Evolutionary conservation across 1,284 basidiomycete genomes (phyloP).

Genomic region (Ganoderma meredithae): DNA sequence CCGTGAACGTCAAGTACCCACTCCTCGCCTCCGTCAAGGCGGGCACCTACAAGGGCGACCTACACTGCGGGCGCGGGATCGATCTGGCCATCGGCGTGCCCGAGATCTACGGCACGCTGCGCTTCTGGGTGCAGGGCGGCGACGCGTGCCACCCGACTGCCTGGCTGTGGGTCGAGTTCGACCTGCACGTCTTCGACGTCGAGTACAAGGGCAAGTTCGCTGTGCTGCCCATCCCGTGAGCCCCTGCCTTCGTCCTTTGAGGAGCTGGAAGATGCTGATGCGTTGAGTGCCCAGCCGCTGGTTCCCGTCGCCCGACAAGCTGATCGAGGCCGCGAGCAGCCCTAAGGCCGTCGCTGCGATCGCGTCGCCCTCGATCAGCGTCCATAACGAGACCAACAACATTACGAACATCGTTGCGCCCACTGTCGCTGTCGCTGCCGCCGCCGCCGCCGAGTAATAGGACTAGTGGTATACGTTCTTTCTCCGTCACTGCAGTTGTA

Average conservation of each 20-base stretch:
- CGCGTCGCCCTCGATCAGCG: background rate
- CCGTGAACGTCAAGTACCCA: conserved; percentile 4
- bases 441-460: background rate
- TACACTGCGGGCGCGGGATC: background rate
- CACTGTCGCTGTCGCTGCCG: background rate
- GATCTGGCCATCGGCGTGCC: conserved; percentile 1
- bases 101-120: conserved; percentile 4
- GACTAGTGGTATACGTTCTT: too few species aligned
- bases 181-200: too few species aligned
- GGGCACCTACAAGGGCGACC: background rate
- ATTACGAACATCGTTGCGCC: background rate
- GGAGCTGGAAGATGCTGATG: background rate
- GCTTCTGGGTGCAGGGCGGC: background rate
- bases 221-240: conserved; percentile 1
- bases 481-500: too few species aligned
- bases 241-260: background rate
- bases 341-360: background rate
- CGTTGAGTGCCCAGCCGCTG: background rate
- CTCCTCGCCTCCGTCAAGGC: conserved; percentile 5
- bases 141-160: background rate
- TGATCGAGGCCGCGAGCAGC: background rate
- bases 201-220: conserved; percentile 3
- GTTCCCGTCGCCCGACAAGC: conserved; percentile 1
- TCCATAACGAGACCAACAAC: too few species aligned
- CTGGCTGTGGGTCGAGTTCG: background rate